Conservation (phyloP, 2,329 filamentous ascomycete genomes). For the Tolypocladium inflatum region DNA sequence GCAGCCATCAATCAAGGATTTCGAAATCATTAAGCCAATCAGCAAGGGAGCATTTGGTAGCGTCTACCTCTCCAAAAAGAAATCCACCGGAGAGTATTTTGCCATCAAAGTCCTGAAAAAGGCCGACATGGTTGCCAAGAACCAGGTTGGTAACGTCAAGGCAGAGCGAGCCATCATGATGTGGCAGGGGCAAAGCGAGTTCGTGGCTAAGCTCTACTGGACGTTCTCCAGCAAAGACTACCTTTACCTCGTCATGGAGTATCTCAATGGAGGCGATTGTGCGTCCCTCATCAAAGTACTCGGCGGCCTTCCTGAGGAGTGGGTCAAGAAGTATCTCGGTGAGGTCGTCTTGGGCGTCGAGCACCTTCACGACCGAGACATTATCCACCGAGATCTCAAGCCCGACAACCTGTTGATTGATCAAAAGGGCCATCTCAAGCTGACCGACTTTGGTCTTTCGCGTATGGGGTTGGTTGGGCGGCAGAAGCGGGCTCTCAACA, state of each 20-base stretch:
- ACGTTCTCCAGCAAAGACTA: slow-evolving; percentile 99
- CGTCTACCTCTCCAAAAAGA: slow-evolving; percentile 97
- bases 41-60: slow-evolving; percentile 98
- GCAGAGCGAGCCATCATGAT: slow-evolving; percentile 99
- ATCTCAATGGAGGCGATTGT: slow-evolving; percentile 94
- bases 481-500: slow-evolving; percentile 85
- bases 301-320: slow-evolving; percentile 86
- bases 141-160: slow-evolving; percentile 98
- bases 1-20: slow-evolving; percentile 95
- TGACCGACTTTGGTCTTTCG: slow-evolving; percentile 95
- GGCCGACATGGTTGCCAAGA: slow-evolving; percentile 99
- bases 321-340: slow-evolving; percentile 94
- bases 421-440: slow-evolving; percentile 88
- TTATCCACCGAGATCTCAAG: slow-evolving; percentile 94
- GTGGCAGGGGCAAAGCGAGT: slow-evolving; percentile 99
- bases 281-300: slow-evolving; percentile 93
- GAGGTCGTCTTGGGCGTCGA: slow-evolving; percentile 97
- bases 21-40: slow-evolving; percentile 98
- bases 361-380: slow-evolving; percentile 85
- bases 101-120: slow-evolving; percentile 98
- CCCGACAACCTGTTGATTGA: slow-evolving; percentile 97
- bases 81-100: slow-evolving; percentile 95
- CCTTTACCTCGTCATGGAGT: slow-evolving; percentile 97
- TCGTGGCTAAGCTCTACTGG: slow-evolving; percentile 98
- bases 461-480: slow-evolving; percentile 94